Percentiles rank a stretch among this genome's conserved stretches.
Conservation (phyloP, 139 green algal genomes). For the Diplosphaera chodatii region DNA sequence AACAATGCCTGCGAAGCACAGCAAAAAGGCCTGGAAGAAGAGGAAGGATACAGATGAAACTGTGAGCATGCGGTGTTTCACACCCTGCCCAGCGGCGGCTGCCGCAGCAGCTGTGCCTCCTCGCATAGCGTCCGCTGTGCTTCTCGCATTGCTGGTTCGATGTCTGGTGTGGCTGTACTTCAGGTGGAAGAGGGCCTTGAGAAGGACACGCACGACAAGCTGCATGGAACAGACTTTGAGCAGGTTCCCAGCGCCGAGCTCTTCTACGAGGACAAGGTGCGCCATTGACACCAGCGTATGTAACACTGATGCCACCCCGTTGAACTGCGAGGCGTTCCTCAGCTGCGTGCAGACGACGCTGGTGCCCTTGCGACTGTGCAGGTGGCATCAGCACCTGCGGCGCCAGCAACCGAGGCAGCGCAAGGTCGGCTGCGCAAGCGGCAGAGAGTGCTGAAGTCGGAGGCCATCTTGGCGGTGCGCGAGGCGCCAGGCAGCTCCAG, state of each 20-base stretch:
- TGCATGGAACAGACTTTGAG: conserved; percentile 37
- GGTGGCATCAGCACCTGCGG: too few relatives aligned
- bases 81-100: too few relatives aligned
- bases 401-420: not conserved
- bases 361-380: not conserved
- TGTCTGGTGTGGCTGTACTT: not conserved
- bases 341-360: too few relatives aligned
- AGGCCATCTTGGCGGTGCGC: conserved; percentile 10
- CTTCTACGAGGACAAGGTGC: conserved; percentile 73
- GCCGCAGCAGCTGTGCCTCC: too few relatives aligned
- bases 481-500: too few relatives aligned
- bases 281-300: not conserved
- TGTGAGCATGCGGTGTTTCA: not conserved
- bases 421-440: not conserved
- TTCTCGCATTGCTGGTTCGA: too few relatives aligned
- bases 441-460: conserved; percentile 2
- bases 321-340: too few relatives aligned
- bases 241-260: conserved; percentile 57
- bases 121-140: too few relatives aligned
- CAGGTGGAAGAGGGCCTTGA: conserved; percentile 55
- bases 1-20: conserved; percentile 21
- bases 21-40: conserved; percentile 59
- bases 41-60: conserved; percentile 45
- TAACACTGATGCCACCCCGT: too few relatives aligned
- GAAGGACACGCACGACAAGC: conserved; percentile 41